These are phyloP conservation scores for Tolypocladium ovalisporum DNA, from an alignment of 2,329 filamentous ascomycete species.

Conservation along the genomic window DNA sequence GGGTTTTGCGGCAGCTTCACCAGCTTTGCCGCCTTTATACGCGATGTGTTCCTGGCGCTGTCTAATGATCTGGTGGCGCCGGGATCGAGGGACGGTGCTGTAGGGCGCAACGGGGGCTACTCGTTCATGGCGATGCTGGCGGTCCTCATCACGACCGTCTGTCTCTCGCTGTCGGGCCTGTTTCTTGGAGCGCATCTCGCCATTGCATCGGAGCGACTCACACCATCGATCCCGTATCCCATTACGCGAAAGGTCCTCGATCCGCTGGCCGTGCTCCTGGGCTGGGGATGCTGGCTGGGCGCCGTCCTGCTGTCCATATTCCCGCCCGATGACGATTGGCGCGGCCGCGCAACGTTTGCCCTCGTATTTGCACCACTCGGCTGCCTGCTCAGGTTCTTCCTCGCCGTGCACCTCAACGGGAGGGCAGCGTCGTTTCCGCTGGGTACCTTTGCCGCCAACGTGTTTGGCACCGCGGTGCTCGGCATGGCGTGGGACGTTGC, in stretches of 20 bases:
- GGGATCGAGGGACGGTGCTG: conserved; percentile 23
- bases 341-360: conserved; percentile 63
- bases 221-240: conserved; percentile 48
- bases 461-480: conserved; percentile 63
- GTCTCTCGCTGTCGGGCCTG: conserved; percentile 59
- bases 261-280: conserved; percentile 51
- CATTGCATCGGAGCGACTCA: conserved; percentile 43
- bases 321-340: conserved; percentile 66
- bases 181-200: conserved; percentile 68
- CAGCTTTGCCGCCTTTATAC: conserved; percentile 77
- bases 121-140: conserved; percentile 73
- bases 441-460: conserved; percentile 76
- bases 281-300: conserved; percentile 66
- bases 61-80: conserved; percentile 54
- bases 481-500: conserved; percentile 73
- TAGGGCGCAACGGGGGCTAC: conserved; percentile 57
- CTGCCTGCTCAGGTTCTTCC: conserved; percentile 64
- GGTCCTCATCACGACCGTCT: conserved; percentile 61
- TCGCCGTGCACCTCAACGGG: conserved; percentile 60
- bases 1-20: conserved; percentile 88
- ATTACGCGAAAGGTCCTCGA: conserved; percentile 53
- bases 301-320: conserved; percentile 61
- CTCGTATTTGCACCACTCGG: conserved; percentile 76
- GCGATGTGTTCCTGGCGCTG: conserved; percentile 68
- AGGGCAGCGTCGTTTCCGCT: conserved; percentile 60